Base-by-base conservation (phyloP, 2,329 filamentous ascomycete genomes). In the Fusarium caatingaense region DNA sequence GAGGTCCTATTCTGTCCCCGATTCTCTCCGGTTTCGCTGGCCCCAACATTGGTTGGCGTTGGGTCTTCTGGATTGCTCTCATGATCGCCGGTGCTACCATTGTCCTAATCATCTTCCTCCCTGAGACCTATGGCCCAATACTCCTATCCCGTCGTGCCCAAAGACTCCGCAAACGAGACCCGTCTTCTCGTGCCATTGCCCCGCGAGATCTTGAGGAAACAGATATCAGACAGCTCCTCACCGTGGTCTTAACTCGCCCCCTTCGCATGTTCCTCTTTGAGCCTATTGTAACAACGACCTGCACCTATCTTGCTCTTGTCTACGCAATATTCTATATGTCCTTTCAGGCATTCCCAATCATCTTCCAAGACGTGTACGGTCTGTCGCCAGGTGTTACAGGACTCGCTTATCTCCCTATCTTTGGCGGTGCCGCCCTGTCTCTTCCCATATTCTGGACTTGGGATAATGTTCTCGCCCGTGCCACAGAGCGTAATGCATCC, bases 311-410 rank as follows among this genome's bases (percentile, higher is more conserved):
- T 13, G 89, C 92, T 34, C 83, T 94, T 28, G 85, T 89, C 34
- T 94, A 93, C 75, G 86, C 83, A 50, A 86, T 87, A 70, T 87
- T 87, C 74, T 87, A 88, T 83, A 92, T 94, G 80, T 93, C 89
- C 75, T 93, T 95, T 72, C 89, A 93, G 77, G 90, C 91, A 4
- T 94, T 91, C 76, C 89, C 89, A 3, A 84, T 90, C 64, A 91
- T 93, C 68, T 94, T 93, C 77, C 81, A 86, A 67, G 76, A 80
- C 25, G 76, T 89, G 6, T 93, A 93, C 77, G 81, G 82, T 30
- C 87, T 93, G 64, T 87, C 84, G 5, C 83, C 89, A 0, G 90
- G 91, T 21, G 83, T 88, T 28, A 87, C 88, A 32, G 91, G 91
- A 2, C 83, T 94, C 3, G 83, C 88, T 7, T 93, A 92, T 78